These are phyloP conservation scores for Globisporangium emineosum DNA, from an alignment of 352 stramenopile genomes.

Conservation along the genomic window DNA sequence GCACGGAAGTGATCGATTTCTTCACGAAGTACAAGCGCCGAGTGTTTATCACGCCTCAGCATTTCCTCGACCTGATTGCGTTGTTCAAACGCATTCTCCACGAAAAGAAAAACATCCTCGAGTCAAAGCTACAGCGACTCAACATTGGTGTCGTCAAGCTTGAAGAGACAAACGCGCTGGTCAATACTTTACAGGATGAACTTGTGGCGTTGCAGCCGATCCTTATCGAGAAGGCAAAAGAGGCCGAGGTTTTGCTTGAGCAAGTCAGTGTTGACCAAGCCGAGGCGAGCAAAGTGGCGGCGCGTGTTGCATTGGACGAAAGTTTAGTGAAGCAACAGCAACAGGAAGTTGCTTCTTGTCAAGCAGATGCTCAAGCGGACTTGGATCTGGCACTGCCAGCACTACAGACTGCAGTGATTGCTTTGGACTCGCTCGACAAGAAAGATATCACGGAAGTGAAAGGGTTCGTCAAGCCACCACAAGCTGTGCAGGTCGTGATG, in stretches of 20 bases:
- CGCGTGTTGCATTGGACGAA: constrained; percentile 59
- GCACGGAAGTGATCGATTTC: constrained; percentile 27
- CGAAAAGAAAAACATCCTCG: constrained; percentile 39
- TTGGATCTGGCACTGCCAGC: constrained; percentile 71
- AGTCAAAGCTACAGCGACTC: constrained; percentile 53
- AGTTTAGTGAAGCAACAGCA: constrained; percentile 62
- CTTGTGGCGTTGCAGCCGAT: constrained; percentile 84
- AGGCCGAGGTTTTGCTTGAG: constrained; percentile 56
- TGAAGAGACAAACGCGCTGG: constrained; percentile 66
- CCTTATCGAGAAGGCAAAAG: constrained; percentile 50
- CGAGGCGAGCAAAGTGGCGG: constrained; percentile 43
- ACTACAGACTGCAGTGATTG: constrained; percentile 65
- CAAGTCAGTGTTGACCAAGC: constrained; percentile 64
- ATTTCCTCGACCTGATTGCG: constrained; percentile 90
- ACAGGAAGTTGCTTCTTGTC: constrained; percentile 51
- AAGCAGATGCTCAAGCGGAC: constrained; percentile 73
- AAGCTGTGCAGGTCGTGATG: constrained; percentile 85
- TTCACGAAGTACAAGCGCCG: constrained; percentile 30
- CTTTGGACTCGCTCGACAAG: constrained; percentile 80
- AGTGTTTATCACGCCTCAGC: constrained; percentile 74
- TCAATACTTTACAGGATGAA: constrained; percentile 65
- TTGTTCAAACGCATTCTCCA: constrained; percentile 79
- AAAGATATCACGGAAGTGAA: constrained; percentile 88
- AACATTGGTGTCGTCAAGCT: constrained; percentile 66
- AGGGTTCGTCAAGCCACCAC: constrained; percentile 79